Evolutionary conservation across 352 stramenopile species (phyloP).

Genomic region (Phytophthora quininea): DNA sequence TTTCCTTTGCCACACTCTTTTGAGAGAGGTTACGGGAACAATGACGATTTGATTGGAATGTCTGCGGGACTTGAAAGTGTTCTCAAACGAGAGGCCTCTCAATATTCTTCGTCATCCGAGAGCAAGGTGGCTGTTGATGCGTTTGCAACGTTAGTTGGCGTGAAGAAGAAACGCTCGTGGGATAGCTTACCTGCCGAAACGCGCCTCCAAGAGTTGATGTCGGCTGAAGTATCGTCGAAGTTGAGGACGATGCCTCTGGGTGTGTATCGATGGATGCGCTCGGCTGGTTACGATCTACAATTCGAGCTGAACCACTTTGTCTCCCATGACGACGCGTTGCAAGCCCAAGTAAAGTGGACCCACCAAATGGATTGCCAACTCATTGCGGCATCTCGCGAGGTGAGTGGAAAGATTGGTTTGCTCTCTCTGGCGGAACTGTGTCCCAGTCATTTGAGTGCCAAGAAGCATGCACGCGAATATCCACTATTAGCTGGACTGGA

Average conservation of each 20-base stretch:
- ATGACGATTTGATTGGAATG: background rate
- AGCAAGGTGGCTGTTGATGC: slow-evolving; percentile 41
- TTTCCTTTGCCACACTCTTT: slow-evolving; percentile 32
- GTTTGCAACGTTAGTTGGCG: slow-evolving; percentile 31
- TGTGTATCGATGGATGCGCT: slow-evolving; percentile 55
- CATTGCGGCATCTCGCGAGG: slow-evolving; percentile 46
- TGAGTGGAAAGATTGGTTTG: slow-evolving; percentile 60
- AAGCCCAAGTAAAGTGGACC: slow-evolving; percentile 69
- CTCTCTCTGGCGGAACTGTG: slow-evolving; percentile 69
- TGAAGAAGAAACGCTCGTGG: slow-evolving; percentile 21
- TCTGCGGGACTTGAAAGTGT: slow-evolving; percentile 12
- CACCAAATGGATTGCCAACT: slow-evolving; percentile 79
- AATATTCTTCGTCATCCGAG: slow-evolving; percentile 30
- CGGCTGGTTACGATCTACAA: slow-evolving; percentile 63
- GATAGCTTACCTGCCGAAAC: slow-evolving; percentile 16
- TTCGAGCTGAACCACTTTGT: slow-evolving; percentile 57
- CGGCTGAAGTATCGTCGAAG: slow-evolving; percentile 8
- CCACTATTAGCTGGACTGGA: slow-evolving; percentile 47
- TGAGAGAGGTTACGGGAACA: background rate
- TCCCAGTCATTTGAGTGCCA: slow-evolving; percentile 55
- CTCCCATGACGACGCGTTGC: slow-evolving; percentile 45
- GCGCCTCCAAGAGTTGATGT: slow-evolving; percentile 14
- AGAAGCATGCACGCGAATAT: slow-evolving; percentile 37
- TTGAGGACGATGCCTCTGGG: slow-evolving; percentile 28
- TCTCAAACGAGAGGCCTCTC: slow-evolving; percentile 30